Conservation (phyloP, 78 protist species). For the Dictyostelium purpureum region DNA sequence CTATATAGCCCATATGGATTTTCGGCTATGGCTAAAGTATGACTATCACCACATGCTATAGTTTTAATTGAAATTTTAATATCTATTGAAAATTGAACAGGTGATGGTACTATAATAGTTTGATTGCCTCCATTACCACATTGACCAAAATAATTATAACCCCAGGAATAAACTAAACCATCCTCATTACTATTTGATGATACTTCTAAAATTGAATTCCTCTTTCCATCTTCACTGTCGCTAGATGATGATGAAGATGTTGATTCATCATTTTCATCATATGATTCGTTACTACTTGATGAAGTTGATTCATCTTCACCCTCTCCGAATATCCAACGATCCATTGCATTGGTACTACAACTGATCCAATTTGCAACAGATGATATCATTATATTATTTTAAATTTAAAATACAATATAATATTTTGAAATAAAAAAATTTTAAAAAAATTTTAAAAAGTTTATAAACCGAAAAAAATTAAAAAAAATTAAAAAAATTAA, state of each 20-base stretch:
- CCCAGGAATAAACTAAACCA: constrained; percentile 51
- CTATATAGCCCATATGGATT: neutral
- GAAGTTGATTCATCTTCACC: constrained; percentile 29
- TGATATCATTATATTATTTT: constrained; percentile 18
- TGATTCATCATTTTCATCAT: neutral
- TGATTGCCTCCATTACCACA: neutral
- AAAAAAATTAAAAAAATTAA: neutral
- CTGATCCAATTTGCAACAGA: constrained; percentile 69
- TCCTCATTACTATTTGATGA: neutral
- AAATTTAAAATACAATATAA: too few species aligned
- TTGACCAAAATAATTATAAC: constrained; percentile 59
- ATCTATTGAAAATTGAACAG: neutral
- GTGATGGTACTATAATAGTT: neutral
- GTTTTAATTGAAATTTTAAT: neutral
- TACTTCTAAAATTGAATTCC: neutral
- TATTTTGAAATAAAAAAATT: too few species aligned
- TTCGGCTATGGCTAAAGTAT: constrained; percentile 3
- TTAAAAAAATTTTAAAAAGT: neutral
- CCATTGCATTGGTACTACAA: constrained; percentile 36
- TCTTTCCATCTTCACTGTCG: constrained; percentile 7
- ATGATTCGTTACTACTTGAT: constrained; percentile 10
- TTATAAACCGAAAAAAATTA: neutral
- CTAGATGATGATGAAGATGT: too few species aligned
- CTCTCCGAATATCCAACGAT: constrained; percentile 71
- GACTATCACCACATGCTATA: constrained; percentile 53